Evolutionary conservation across 768 basidiomycete species (phyloP), one percentile per base, ranked within the genome.

Genomic region (Podaxis sp.): DNA sequence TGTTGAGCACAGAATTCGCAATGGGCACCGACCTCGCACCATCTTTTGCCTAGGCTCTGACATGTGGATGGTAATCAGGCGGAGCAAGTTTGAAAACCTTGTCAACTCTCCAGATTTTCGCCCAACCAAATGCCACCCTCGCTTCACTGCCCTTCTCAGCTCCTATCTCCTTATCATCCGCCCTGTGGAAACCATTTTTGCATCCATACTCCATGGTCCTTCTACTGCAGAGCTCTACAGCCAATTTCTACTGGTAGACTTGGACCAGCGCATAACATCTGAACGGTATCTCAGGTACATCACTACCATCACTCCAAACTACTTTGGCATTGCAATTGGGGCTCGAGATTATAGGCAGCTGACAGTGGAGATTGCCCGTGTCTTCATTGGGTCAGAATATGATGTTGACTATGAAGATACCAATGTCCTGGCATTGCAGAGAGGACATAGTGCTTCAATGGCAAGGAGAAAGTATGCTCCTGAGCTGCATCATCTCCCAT

Each of bases 401-500:
- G 54, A 48, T 17, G 19, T 56, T 4, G 59, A 62, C 30, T 15
- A 52, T 0, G 60, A 62, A 26, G 55, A 57, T 9, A 9, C 42
- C 8, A 64, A 65, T 42, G 39, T 49, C 1, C 17, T 64, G 3
- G 59, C 66, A 1, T 33, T 39, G 6, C 64, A 65, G n/a, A 33
- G 44, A 1, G 66, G 66, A 0, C 66, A 52, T 26, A 52, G 26
- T 52, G 24, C 24, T 7, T 22, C 51, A 22, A 19, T 19, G 22
- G 22, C 22, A 5, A 52, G 51, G 12, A 40, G 40, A 40, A 40
- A 40, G 40, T 71, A 73, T 64, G 70, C 65, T 11, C 15, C 52
- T 1, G 65, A 72, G 59, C 17, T 61, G 38, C 64, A 62, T 0
- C 63, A 65, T 17, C 38, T 71, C 1, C 63, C 64, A 12, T 48